These are phyloP conservation scores for Cavenderia fasciculata DNA, from an alignment of 78 protist genomes.

Conservation along the genomic window DNA sequence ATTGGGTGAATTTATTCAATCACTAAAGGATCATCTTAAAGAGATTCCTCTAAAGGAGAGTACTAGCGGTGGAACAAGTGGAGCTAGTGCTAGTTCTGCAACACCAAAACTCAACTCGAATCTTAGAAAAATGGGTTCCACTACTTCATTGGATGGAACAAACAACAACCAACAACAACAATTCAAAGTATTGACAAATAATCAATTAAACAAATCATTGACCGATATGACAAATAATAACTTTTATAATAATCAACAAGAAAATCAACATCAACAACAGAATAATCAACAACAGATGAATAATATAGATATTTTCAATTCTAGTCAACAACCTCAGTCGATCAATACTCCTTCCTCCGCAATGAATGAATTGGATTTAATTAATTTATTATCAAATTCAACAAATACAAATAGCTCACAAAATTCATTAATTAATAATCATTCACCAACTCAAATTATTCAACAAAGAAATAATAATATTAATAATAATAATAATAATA, in stretches of 20 bases:
- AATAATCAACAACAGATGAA: neutral
- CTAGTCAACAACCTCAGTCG: neutral
- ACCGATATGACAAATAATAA: neutral
- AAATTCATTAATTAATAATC: neutral
- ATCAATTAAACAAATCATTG: neutral
- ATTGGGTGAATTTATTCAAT: neutral
- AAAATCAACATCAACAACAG: neutral
- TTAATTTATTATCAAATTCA: neutral
- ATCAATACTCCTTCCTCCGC: neutral
- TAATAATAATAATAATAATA: neutral
- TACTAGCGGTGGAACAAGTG: neutral
- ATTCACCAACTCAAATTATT: neutral
- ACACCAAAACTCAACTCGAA: neutral
- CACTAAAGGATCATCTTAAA: neutral
- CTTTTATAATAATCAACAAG: neutral
- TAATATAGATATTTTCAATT: neutral
- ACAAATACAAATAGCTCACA: neutral
- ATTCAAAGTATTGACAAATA: neutral
- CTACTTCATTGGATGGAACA: neutral
- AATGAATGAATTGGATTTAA: neutral
- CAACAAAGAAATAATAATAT: slow-evolving; percentile 1
- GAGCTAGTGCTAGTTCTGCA: neutral
- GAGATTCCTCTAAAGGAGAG: neutral
- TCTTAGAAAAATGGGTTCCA: too few relatives aligned
- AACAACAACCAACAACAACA: neutral